Percentiles rank a stretch among this genome's conserved stretches.
phyloP scores from a whole-genome alignment of 1,284 basidiomycete genomes.

The Ceratobasidium sp. region DNA sequence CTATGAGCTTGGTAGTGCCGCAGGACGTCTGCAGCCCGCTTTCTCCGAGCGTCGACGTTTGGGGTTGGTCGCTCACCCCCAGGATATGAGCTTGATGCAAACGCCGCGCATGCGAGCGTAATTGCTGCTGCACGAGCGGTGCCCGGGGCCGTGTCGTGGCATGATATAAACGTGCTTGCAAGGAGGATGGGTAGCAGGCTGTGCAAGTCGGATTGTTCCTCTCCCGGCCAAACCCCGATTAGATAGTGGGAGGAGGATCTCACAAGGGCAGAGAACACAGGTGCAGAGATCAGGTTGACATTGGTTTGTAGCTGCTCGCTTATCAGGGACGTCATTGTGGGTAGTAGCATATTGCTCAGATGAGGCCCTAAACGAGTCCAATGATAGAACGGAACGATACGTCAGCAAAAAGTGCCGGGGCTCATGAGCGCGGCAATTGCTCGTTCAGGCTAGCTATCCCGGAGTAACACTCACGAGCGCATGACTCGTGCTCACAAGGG shows the following conservation, averaged over 20 bases:
- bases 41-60: not conserved
- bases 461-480: too few species aligned
- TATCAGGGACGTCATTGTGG: too few species aligned
- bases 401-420: too few species aligned
- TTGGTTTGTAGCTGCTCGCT: too few species aligned
- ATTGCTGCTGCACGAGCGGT: not conserved
- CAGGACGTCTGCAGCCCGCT: not conserved
- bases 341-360: too few species aligned
- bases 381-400: too few species aligned
- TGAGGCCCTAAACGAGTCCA: too few species aligned
- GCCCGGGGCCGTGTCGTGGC: not conserved
- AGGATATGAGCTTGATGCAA: not conserved
- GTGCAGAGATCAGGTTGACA: not conserved
- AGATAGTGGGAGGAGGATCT: not conserved
- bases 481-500: too few species aligned
- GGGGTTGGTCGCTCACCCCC: not conserved
- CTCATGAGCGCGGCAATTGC: too few species aligned
- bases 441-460: too few species aligned
- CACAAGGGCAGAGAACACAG: not conserved
- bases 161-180: not conserved
- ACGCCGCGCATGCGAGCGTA: not conserved
- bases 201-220: not conserved
- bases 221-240: not conserved
- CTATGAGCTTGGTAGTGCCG: not conserved
- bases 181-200: not conserved